Conservation (phyloP, 2,329 filamentous ascomycete species). For the Colletotrichum lentis region DNA sequence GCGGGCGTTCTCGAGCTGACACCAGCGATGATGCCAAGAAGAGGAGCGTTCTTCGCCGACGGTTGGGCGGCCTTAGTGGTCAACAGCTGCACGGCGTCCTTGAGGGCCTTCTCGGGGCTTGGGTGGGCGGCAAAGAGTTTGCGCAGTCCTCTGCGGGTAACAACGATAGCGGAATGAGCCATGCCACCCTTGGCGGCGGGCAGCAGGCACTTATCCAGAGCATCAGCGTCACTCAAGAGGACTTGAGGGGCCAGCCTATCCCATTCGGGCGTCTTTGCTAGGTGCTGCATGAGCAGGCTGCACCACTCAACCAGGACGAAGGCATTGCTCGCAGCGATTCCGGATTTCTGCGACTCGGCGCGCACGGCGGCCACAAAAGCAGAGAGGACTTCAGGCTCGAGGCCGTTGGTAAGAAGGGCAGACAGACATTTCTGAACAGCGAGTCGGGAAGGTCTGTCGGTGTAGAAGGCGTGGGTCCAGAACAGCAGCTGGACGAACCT, state of each 20-base stretch:
- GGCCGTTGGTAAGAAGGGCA: constrained; percentile 67
- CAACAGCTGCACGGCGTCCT: constrained; percentile 70
- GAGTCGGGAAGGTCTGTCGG: constrained; percentile 82
- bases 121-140: constrained; percentile 70
- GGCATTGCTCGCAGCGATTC: constrained; percentile 79
- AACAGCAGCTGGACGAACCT: constrained; percentile 78
- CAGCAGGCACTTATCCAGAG: constrained; percentile 79
- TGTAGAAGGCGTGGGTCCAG: constrained; percentile 85
- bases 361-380: constrained; percentile 73
- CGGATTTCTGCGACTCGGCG: constrained; percentile 76
- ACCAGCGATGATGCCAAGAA: constrained; percentile 87
- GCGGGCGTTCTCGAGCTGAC: constrained; percentile 78
- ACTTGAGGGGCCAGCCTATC: constrained; percentile 71
- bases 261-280: constrained; percentile 70
- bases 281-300: constrained; percentile 77
- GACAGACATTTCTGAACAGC: constrained; percentile 84
- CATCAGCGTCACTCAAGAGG: constrained; percentile 73
- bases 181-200: constrained; percentile 70
- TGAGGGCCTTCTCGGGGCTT: constrained; percentile 68
- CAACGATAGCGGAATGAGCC: constrained; percentile 75
- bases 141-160: constrained; percentile 82
- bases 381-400: constrained; percentile 66
- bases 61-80: constrained; percentile 72
- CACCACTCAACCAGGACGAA: constrained; percentile 94
- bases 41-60: constrained; percentile 74